Evolutionary conservation across 2,329 filamentous ascomycete genomes (phyloP).

Genomic region (Neonectria coccinea): DNA sequence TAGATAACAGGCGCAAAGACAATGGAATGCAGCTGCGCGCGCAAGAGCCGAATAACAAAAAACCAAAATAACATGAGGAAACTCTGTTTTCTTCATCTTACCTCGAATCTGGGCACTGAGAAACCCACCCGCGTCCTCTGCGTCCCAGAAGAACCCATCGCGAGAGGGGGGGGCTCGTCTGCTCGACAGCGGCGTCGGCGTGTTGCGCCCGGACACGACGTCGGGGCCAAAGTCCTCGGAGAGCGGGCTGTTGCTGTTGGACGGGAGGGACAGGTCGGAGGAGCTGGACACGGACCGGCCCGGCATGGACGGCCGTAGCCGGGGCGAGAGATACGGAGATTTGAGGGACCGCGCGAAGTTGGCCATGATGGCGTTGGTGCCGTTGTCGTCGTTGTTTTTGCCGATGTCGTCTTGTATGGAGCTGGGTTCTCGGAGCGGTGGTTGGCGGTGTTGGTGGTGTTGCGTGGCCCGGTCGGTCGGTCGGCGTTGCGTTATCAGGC

Average conservation of each 20-base stretch:
- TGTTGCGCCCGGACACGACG: slow-evolving; percentile 45
- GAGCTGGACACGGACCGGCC: slow-evolving; percentile 60
- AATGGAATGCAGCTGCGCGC: slow-evolving; percentile 1
- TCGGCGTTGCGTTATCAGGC: slow-evolving; percentile 18
- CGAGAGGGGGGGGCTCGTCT: slow-evolving; percentile 21
- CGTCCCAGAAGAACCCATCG: slow-evolving; percentile 33
- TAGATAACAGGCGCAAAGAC: not conserved
- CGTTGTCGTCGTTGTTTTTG: slow-evolving; percentile 23
- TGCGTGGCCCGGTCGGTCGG: slow-evolving; percentile 12
- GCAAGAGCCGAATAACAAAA: not conserved
- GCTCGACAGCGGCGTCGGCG: slow-evolving; percentile 40
- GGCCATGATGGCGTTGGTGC: slow-evolving; percentile 54
- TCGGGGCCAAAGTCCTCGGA: slow-evolving; percentile 49
- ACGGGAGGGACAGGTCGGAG: slow-evolving; percentile 57
- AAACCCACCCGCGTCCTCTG: slow-evolving; percentile 31
- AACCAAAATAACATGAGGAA: too few relatives aligned
- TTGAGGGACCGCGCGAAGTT: slow-evolving; percentile 63
- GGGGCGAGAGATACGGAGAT: slow-evolving; percentile 58
- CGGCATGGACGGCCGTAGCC: slow-evolving; percentile 58
- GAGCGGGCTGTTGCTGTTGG: slow-evolving; percentile 43
- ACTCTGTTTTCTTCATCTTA: not conserved
- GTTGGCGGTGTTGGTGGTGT: not conserved
- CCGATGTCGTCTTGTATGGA: slow-evolving; percentile 21
- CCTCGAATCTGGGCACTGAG: slow-evolving; percentile 27
- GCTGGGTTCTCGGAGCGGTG: slow-evolving; percentile 7